Evolutionary conservation across 805 yeast species (phyloP).

Genomic region (Starmerella cellae): DNA sequence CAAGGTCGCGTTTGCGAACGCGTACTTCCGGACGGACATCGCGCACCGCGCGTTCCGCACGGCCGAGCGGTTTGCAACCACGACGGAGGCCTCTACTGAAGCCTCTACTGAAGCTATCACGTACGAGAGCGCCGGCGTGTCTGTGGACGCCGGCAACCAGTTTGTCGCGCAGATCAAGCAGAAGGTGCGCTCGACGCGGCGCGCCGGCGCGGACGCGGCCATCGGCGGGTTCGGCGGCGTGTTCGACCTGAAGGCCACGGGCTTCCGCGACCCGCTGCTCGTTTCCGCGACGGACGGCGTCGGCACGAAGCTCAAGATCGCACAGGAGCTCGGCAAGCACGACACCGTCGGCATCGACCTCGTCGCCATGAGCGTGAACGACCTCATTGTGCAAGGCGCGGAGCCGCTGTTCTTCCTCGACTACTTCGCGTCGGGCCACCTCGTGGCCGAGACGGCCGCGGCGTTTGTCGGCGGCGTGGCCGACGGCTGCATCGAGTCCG

Average conservation of each 20-base stretch:
- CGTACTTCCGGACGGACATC: slow-evolving; percentile 81
- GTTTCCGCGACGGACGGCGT: slow-evolving; percentile 99
- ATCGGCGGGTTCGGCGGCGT: slow-evolving; percentile 99
- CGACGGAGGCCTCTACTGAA: neutral
- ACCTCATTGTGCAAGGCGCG: slow-evolving; percentile 96
- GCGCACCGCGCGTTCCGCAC: slow-evolving; percentile 90
- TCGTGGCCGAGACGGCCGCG: slow-evolving; percentile 72
- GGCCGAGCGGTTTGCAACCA: slow-evolving; percentile 13
- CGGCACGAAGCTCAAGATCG: slow-evolving; percentile 91
- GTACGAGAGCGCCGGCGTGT: slow-evolving; percentile 92
- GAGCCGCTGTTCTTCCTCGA: slow-evolving; percentile 92
- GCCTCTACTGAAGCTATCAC: slow-evolving; percentile 38
- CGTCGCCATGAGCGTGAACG: slow-evolving; percentile 98
- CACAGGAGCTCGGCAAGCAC: slow-evolving; percentile 77
- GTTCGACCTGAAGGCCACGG: slow-evolving; percentile 80
- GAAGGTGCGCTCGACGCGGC: slow-evolving; percentile 78
- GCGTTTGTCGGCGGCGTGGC: slow-evolving; percentile 92
- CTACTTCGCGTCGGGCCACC: slow-evolving; percentile 89
- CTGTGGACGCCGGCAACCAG: slow-evolving; percentile 87
- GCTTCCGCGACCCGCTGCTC: slow-evolving; percentile 59
- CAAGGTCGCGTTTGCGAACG: slow-evolving; percentile 54
- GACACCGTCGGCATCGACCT: slow-evolving; percentile 97
- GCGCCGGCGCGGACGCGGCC: slow-evolving; percentile 94
- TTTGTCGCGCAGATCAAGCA: slow-evolving; percentile 83
- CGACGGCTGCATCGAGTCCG: slow-evolving; percentile 85